phyloP scores from a whole-genome alignment of 768 basidiomycete species.

The Suillus discolor region DNA sequence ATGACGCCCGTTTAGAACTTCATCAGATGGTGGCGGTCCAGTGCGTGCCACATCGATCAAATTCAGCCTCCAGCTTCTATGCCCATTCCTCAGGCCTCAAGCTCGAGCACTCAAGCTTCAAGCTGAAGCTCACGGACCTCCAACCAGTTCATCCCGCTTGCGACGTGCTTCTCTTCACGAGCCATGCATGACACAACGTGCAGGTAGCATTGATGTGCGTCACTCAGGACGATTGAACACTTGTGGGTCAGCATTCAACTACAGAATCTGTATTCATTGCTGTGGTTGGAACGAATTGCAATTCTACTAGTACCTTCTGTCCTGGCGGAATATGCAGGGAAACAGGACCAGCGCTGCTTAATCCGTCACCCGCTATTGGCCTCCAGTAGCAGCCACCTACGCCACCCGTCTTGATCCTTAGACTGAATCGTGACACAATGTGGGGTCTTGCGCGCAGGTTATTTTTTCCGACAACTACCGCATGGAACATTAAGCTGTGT shows the following conservation, averaged over 20 bases:
- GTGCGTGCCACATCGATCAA: not conserved
- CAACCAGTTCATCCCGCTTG: not conserved
- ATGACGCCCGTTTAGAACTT: constrained; percentile 20
- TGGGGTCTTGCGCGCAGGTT: not conserved
- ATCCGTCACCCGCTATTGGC: not conserved
- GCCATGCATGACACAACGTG: not conserved
- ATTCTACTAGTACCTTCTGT: not conserved
- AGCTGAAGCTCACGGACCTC: not conserved
- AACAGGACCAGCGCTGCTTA: not conserved
- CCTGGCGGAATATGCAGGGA: not conserved
- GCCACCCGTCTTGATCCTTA: not conserved
- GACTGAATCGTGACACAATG: not conserved
- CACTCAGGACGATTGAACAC: not conserved
- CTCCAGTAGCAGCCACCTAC: not conserved
- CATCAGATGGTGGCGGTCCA: not conserved
- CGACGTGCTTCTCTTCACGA: not conserved
- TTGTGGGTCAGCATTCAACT: not conserved
- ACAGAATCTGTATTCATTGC: not conserved
- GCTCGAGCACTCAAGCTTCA: not conserved
- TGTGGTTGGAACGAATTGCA: not conserved
- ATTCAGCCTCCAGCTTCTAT: not conserved
- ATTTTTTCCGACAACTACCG: not conserved
- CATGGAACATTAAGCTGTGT: not conserved
- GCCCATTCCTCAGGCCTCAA: not conserved
- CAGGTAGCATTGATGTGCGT: not conserved